These are phyloP conservation scores for Capsicum chinense DNA, from an alignment of 257 asterid species.

Conservation along the genomic window DNA sequence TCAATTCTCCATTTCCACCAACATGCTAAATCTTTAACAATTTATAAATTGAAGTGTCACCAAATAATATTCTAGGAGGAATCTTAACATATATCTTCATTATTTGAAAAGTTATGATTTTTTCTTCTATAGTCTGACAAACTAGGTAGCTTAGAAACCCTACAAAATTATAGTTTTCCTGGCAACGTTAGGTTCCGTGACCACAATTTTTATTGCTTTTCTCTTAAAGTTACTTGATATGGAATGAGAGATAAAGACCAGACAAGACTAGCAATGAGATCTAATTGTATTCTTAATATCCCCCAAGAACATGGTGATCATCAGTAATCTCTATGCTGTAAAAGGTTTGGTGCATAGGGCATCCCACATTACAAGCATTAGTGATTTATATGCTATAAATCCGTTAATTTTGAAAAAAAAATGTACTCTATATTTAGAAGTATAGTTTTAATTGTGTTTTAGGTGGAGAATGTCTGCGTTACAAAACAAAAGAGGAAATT, in stretches of 20 bases:
- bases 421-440: not conserved
- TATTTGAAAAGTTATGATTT: not conserved
- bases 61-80: constrained; percentile 24
- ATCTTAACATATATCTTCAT: constrained; percentile 27
- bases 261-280: not conserved
- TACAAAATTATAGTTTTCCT: not conserved
- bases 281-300: not conserved
- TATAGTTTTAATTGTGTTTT: not conserved
- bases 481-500: too few relatives aligned
- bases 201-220: not conserved
- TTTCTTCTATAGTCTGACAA: not conserved
- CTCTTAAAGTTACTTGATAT: not conserved
- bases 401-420: not conserved
- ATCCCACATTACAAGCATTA: not conserved
- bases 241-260: not conserved
- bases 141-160: not conserved
- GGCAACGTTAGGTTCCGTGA: not conserved
- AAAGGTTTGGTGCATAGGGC: not conserved
- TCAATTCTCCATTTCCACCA: constrained; percentile 12
- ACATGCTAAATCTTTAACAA: not conserved
- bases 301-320: not conserved
- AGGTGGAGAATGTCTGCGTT: not conserved
- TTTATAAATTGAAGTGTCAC: not conserved
- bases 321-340: not conserved
- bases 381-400: not conserved